These are phyloP conservation scores for Pseudohyphozyma bogoriensis DNA, from an alignment of 768 basidiomycete genomes.

Conservation along the genomic window DNA sequence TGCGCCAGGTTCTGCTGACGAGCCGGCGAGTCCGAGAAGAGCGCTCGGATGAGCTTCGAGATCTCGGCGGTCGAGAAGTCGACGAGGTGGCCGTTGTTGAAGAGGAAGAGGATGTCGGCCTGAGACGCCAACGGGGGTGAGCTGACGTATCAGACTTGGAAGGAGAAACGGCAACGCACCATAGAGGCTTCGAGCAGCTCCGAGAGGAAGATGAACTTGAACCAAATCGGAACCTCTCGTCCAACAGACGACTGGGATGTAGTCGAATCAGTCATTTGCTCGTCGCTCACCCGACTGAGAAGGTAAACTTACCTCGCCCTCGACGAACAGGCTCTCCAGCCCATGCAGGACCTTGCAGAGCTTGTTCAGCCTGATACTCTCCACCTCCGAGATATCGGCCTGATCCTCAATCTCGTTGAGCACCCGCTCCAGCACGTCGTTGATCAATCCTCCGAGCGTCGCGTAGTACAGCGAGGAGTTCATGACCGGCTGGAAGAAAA, in stretches of 20 bases:
- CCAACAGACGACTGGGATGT: constrained; percentile 36
- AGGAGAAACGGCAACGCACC: constrained; percentile 3
- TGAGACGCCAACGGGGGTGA: constrained; percentile 31
- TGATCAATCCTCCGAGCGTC: constrained; percentile 38
- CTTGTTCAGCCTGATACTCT: constrained; percentile 39
- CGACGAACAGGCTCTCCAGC: constrained; percentile 39
- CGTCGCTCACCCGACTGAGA: not conserved
- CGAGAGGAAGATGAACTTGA: constrained; percentile 43
- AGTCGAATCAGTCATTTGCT: no score
- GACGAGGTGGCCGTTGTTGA: constrained; percentile 40
- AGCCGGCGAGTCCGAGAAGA: constrained; percentile 37
- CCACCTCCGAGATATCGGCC: constrained; percentile 41
- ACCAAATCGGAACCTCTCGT: constrained; percentile 40
- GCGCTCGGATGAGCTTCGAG: constrained; percentile 38
- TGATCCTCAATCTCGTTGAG: constrained; percentile 38
- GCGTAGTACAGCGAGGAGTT: constrained; percentile 31
- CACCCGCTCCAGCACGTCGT: constrained; percentile 35
- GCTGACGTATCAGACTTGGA: not conserved
- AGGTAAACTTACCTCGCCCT: constrained; percentile 6
- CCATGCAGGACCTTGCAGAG: constrained; percentile 38
- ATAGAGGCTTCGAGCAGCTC: constrained; percentile 39
- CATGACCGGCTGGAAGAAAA: constrained; percentile 36
- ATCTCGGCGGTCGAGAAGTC: constrained; percentile 42
- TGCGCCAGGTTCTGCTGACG: constrained; percentile 30
- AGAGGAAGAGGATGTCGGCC: constrained; percentile 43